Conservation (phyloP, 2,329 filamentous ascomycete species). For the Penicillium sp. region DNA sequence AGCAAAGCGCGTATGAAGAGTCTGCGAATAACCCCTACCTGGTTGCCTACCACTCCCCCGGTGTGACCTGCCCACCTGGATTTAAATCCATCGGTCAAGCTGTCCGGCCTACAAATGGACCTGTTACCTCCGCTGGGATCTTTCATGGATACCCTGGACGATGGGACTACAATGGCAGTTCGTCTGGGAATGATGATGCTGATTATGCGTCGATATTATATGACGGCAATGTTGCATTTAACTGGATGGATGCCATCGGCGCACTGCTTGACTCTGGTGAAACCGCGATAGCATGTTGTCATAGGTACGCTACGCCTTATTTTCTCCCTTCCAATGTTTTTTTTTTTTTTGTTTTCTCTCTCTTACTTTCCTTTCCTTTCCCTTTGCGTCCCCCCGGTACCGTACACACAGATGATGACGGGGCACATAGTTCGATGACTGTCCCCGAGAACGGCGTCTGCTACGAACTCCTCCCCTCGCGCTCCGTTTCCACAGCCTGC, state of each 20-base stretch:
- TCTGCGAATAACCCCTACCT: not conserved
- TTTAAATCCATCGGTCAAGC: not conserved
- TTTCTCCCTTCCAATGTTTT: not conserved
- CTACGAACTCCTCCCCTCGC: not conserved
- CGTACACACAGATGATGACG: too few relatives aligned
- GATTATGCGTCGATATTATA: too few relatives aligned
- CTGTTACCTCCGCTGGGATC: not conserved
- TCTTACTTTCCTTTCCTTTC: not conserved
- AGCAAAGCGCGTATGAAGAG: not conserved
- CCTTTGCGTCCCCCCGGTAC: not conserved
- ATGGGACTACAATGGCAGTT: not conserved
- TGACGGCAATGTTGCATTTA: not conserved
- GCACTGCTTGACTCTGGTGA: not conserved
- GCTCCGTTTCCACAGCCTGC: not conserved
- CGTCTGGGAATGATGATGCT: not conserved
- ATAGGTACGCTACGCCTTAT: not conserved
- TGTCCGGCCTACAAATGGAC: not conserved
- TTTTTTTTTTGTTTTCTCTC: too few relatives aligned
- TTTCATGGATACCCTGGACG: not conserved
- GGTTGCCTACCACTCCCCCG: not conserved
- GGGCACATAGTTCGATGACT: not conserved
- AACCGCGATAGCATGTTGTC: not conserved
- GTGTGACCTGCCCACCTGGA: not conserved
- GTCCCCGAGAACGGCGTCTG: not conserved
- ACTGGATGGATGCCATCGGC: not conserved